A percentile compares a stretch with the other conserved stretches of the same genome.
Evolutionary conservation across 352 stramenopile genomes (phyloP).

Genomic region (Globisporangium cystogenes): DNA sequence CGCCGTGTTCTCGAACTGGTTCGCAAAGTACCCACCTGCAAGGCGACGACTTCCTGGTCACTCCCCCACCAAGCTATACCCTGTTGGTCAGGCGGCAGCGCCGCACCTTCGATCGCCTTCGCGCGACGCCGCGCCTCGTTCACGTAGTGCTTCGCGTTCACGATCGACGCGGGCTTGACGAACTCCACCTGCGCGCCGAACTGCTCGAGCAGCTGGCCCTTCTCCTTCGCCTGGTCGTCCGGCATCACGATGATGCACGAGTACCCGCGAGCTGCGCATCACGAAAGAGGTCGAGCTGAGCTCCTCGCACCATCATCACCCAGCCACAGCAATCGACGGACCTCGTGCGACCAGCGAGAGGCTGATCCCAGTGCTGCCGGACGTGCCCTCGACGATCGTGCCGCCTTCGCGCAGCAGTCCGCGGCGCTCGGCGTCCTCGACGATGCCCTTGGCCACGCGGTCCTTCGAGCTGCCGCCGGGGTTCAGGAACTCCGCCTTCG

Average conservation of each 20-base stretch:
- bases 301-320: background rate
- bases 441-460: constrained; percentile 93
- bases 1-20: constrained; percentile 98
- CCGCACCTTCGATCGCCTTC: constrained; percentile 64
- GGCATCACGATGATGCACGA: constrained; percentile 96
- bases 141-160: constrained; percentile 97
- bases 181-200: constrained; percentile 87
- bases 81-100: background rate
- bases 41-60: background rate
- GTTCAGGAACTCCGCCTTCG: constrained; percentile 97
- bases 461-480: constrained; percentile 97
- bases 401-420: constrained; percentile 87
- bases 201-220: constrained; percentile 68
- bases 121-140: constrained; percentile 92
- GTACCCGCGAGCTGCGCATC: constrained; percentile 83
- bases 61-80: too few species aligned
- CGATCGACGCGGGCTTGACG: constrained; percentile 92
- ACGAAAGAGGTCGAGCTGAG: background rate
- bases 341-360: constrained; percentile 90
- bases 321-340: constrained; percentile 10
- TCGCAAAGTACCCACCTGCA: constrained; percentile 91
- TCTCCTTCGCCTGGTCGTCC: constrained; percentile 96
- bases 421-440: constrained; percentile 89
- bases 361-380: constrained; percentile 96
- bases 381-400: constrained; percentile 97